A percentile compares a stretch with the other conserved stretches of the same genome.
Evolutionary conservation across 208 protist genomes (phyloP).

Genomic region (Crithidia brevicula): DNA sequence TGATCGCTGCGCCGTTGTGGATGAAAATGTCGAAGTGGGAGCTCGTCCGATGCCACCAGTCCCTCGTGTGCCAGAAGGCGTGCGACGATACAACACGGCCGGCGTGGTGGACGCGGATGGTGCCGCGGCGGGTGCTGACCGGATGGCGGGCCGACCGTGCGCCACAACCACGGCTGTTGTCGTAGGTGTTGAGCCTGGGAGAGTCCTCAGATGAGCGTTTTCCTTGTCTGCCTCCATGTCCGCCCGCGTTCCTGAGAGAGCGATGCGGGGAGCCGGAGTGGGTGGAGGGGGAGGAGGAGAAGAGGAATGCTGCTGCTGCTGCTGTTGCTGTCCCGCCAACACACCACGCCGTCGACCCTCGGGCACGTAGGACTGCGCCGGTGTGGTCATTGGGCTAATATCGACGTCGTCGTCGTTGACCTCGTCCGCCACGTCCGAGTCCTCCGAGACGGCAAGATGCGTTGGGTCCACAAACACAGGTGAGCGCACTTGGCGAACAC

Average conservation of each 20-base stretch:
- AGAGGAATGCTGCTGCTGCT: neutral
- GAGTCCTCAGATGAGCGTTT: conserved; percentile 1
- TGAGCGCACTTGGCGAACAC: conserved; percentile 3
- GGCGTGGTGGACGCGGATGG: neutral
- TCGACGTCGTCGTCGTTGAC: conserved; percentile 8
- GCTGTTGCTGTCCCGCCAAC: neutral
- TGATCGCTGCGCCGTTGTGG: too few relatives aligned
- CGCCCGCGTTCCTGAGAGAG: neutral
- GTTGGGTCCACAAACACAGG: neutral
- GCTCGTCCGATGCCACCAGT: neutral
- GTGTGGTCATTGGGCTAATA: conserved; percentile 24
- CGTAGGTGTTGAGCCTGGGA: neutral
- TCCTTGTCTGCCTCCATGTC: conserved; percentile 9
- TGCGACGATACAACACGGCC: conserved; percentile 6
- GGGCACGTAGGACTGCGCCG: conserved; percentile 24
- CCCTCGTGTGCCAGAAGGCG: neutral
- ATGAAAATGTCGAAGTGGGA: too few relatives aligned
- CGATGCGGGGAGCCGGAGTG: neutral
- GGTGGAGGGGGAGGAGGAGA: neutral
- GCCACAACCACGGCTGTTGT: neutral
- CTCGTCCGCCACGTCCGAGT: neutral
- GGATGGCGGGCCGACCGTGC: neutral
- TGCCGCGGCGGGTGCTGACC: neutral
- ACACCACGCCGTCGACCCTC: conserved; percentile 1
- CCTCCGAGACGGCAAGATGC: neutral